Evolutionary conservation across 2,329 filamentous ascomycete species (phyloP).

Genomic region (Penicillium rolfsii): DNA sequence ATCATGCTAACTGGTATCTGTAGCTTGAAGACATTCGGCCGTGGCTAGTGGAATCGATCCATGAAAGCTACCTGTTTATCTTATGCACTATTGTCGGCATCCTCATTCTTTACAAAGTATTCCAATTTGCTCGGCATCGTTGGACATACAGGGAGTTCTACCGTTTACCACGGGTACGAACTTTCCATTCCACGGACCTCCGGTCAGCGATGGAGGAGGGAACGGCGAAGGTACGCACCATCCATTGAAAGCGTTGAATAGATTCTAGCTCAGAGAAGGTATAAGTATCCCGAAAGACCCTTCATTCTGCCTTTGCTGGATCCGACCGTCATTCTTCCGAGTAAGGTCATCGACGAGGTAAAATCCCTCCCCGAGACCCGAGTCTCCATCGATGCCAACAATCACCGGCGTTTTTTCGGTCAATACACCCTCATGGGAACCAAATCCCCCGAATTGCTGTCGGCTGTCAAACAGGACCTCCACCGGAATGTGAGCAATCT

Average conservation of each 20-base stretch:
- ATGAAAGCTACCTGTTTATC: not conserved
- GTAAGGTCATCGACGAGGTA: not conserved
- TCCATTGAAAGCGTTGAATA: not conserved
- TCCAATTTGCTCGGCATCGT: not conserved
- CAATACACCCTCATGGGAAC: not conserved
- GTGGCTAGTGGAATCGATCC: not conserved
- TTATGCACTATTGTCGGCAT: not conserved
- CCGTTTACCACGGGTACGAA: not conserved
- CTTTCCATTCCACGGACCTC: not conserved
- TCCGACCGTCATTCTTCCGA: not conserved
- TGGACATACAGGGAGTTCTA: not conserved
- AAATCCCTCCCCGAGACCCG: not conserved
- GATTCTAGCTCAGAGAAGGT: not conserved
- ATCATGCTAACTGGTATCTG: not conserved
- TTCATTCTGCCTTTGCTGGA: not conserved
- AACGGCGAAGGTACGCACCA: not conserved
- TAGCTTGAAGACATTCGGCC: not conserved
- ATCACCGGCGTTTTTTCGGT: not conserved
- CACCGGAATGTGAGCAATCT: not conserved
- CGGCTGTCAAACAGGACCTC: not conserved
- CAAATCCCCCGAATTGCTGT: not conserved
- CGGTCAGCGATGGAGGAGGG: not conserved
- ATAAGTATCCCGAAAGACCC: not conserved
- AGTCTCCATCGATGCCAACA: not conserved
- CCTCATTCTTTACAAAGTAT: not conserved